Conservation (phyloP, 2,329 filamentous ascomycete genomes). For the Fusarium graminum region DNA sequence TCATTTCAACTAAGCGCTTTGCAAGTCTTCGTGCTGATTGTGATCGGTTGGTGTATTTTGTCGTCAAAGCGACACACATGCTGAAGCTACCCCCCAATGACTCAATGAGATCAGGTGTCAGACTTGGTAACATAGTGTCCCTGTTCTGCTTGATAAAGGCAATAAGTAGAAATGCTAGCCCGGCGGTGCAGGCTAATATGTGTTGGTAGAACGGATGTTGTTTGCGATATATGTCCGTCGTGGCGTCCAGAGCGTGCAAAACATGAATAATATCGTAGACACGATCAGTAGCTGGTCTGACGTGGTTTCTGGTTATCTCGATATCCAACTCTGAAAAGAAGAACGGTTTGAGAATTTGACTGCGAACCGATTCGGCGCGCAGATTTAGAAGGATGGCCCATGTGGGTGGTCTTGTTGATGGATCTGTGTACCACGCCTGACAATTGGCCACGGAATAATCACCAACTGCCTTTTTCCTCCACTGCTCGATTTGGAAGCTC, state of each 20-base stretch:
- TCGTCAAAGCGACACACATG: constrained; percentile 29
- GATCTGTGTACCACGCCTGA: constrained; percentile 21
- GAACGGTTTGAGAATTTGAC: constrained; percentile 27
- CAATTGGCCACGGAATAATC: constrained; percentile 21
- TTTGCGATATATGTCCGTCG: constrained; percentile 29
- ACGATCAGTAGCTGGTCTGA: constrained; percentile 24
- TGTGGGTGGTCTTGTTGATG: constrained; percentile 21
- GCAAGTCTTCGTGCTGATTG: constrained; percentile 24
- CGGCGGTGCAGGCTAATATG: constrained; percentile 26
- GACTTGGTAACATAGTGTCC: constrained; percentile 15
- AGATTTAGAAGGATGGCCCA: constrained; percentile 33
- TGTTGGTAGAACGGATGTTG: constrained; percentile 36
- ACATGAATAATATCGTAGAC: constrained; percentile 33
- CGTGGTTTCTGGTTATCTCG: constrained; percentile 27
- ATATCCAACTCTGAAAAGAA: constrained; percentile 36
- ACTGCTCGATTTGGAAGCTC: constrained; percentile 50
- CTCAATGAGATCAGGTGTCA: constrained; percentile 20
- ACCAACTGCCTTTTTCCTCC: constrained; percentile 45
- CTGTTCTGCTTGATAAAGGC: constrained; percentile 39
- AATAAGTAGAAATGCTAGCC: constrained; percentile 27
- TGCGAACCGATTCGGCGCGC: constrained; percentile 32
- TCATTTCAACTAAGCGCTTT: constrained; percentile 29
- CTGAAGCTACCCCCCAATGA: constrained; percentile 28
- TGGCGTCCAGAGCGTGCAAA: constrained; percentile 15
- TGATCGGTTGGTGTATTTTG: constrained; percentile 23